Evolutionary conservation across 306 rosid genomes (phyloP).

Genomic region (Medicago truncatula): MtrunA17r5.0-ANR NC_053044.1:39487001-39487500

Average conservation of each 20-base stretch:
- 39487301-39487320: constrained; percentile 2
- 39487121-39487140: neutral
- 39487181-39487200: neutral
- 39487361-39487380: neutral
- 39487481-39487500: neutral
- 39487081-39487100: neutral
- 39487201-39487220: neutral
- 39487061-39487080: neutral
- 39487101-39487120: neutral
- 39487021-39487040: neutral
- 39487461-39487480: neutral
- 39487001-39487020: neutral
- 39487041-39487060: constrained; percentile 9
- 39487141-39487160: no score
- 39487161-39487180: no score
- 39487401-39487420: rapidly evolving
- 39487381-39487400: neutral
- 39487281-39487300: neutral
- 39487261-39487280: neutral
- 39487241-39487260: neutral
- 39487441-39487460: neutral
- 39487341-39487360: neutral
- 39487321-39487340: neutral
- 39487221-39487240: neutral
- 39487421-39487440: constrained; percentile 32